Evolutionary conservation across 805 yeast species (phyloP).

Genomic region (Naumovozyma castellii): DNA sequence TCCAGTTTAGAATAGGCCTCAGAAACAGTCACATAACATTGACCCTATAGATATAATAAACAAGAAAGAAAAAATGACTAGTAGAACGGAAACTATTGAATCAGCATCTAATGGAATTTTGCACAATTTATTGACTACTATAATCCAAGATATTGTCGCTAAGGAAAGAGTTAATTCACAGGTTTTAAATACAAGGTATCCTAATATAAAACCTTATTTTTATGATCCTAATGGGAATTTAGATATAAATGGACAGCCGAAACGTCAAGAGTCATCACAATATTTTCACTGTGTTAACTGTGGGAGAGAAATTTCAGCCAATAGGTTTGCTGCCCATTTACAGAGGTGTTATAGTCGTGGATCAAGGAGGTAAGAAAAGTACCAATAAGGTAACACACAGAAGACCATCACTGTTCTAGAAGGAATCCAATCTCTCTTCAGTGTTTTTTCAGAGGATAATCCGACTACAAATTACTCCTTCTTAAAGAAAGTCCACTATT

Average conservation of each 20-base stretch:
- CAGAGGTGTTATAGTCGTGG: slow-evolving; percentile 82
- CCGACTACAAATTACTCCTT: no score
- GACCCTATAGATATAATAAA: no score
- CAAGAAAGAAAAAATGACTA: slow-evolving; percentile 4
- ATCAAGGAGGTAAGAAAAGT: slow-evolving; percentile 31
- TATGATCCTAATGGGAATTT: slow-evolving; percentile 20
- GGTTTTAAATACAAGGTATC: slow-evolving; percentile 16
- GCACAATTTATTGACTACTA: slow-evolving; percentile 19
- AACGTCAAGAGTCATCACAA: slow-evolving; percentile 26
- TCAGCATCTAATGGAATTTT: slow-evolving; percentile 17
- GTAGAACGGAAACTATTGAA: slow-evolving; percentile 14
- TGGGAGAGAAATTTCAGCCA: slow-evolving; percentile 78
- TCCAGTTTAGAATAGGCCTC: no score
- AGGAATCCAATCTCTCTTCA: no score
- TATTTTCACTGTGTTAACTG: slow-evolving; percentile 79
- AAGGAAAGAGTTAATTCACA: slow-evolving; percentile 19
- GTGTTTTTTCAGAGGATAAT: no score
- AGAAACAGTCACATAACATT: no score
- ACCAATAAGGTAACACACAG: neutral
- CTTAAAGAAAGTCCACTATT: no score
- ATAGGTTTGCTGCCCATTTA: slow-evolving; percentile 85
- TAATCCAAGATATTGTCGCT: slow-evolving; percentile 28
- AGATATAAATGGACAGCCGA: slow-evolving; percentile 24
- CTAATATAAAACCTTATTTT: slow-evolving; percentile 18
- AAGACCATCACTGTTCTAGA: no score